Base-by-base conservation (phyloP, 768 basidiomycete genomes). In the Krasilnikovozyma curviuscula region DNA sequence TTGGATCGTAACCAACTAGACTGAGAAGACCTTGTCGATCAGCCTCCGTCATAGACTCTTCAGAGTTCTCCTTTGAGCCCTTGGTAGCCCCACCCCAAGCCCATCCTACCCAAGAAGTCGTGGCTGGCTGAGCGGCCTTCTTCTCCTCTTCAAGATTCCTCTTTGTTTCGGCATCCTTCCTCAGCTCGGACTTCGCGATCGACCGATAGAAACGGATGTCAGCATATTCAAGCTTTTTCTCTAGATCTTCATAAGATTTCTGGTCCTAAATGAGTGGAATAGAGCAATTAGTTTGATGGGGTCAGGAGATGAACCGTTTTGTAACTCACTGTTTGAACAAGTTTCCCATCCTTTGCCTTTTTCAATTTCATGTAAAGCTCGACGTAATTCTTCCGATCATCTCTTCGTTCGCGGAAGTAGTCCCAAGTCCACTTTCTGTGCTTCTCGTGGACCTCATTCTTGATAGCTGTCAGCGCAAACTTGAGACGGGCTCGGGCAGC, bases 181-280 rank as follows among this genome's bases (percentile, higher is more conserved):
- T 77, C 14, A 91, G 69, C 54, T 77, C 77, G 2, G 85, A 85
- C 24, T 83, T 78, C 0, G 86, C 83, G 52, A 97, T 84, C 3
- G 88, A 95, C 28, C 93, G 77, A 67, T 97, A 98, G 66, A 95
- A 93, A 3, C 91, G 79, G 43, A 98, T 78, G 58, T 97, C 93
- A 63, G 91, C 85, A 56, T 95, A 97, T 0, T 78, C 72, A 25
- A 97, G 70, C 61, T 84, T 85, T 55, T 63, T 68, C 63, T 98
- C 93, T 47, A 97, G 66, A 0, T 65, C 68, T 39, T 77, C 73
- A 27, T 89, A 66, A 14, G 54, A 53, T 7, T 53, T 51, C 7
- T 45, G 54, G 14, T 65, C 65, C 64, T 65, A 50, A 3, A 16
- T 2, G 33, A 30, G 1, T 30, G 49, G 23, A 19, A 6, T 3